A percentile compares a stretch with the other conserved stretches of the same genome.
These are phyloP conservation scores for Candida berthetii DNA, from an alignment of 805 yeast species.

Conservation along the genomic window DNA sequence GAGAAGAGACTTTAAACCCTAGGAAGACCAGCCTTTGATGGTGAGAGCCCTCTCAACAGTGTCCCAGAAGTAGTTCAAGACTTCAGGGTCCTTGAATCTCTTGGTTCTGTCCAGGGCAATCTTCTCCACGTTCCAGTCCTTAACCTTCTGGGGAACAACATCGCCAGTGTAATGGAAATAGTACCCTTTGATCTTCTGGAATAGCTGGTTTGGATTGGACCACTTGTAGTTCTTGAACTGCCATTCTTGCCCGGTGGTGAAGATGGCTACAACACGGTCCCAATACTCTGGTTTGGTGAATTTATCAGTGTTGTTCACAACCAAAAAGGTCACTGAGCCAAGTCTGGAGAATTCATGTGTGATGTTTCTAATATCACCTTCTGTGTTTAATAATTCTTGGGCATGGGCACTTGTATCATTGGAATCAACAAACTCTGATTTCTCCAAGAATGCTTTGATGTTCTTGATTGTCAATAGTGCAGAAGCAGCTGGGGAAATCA, in stretches of 20 bases:
- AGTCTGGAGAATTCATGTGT: slow-evolving; percentile 50
- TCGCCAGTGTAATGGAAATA: slow-evolving; percentile 76
- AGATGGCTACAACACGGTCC: slow-evolving; percentile 94
- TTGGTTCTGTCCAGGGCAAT: slow-evolving; percentile 74
- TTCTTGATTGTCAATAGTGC: slow-evolving; percentile 60
- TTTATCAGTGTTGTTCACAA: slow-evolving; percentile 84
- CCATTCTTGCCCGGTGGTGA: slow-evolving; percentile 98
- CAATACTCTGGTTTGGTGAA: slow-evolving; percentile 94
- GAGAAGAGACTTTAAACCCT: neutral
- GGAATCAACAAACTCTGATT: slow-evolving; percentile 62
- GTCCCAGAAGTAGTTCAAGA: slow-evolving; percentile 81
- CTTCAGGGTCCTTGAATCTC: slow-evolving; percentile 85
- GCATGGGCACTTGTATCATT: slow-evolving; percentile 25
- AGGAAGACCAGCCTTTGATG: slow-evolving; percentile 55
- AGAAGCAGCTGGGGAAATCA: slow-evolving; percentile 77
- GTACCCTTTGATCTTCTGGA: slow-evolving; percentile 81
- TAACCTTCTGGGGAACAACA: slow-evolving; percentile 64
- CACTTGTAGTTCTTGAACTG: slow-evolving; percentile 87
- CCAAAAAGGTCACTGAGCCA: slow-evolving; percentile 60
- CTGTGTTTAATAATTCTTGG: slow-evolving; percentile 24
- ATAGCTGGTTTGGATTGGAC: slow-evolving; percentile 71
- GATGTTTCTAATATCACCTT: slow-evolving; percentile 37
- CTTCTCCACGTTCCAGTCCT: slow-evolving; percentile 85
- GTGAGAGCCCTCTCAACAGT: slow-evolving; percentile 69
- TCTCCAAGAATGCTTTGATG: slow-evolving; percentile 63